A percentile compares a stretch with the other conserved stretches of the same genome.
phyloP scores from a whole-genome alignment of 1,284 basidiomycete species.

The Sanghuangporus baumii region DNA sequence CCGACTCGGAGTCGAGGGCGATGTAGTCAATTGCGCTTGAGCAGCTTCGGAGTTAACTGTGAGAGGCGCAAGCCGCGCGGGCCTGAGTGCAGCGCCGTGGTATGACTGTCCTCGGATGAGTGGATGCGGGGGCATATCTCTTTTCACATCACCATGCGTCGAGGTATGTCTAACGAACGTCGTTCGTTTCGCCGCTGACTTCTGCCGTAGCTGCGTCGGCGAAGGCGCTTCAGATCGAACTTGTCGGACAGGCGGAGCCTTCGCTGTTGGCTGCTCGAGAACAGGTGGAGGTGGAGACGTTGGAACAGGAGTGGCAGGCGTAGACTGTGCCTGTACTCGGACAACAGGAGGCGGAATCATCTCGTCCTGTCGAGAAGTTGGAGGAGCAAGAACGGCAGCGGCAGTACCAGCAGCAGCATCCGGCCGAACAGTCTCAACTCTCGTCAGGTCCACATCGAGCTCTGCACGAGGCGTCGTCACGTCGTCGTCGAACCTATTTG shows the following conservation, averaged over 20 bases:
- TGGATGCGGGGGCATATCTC: constrained; percentile 52
- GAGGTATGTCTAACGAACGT: constrained; percentile 11
- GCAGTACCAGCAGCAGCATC: constrained; percentile 10
- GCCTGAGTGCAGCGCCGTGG: constrained; percentile 36
- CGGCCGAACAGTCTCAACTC: constrained; percentile 28
- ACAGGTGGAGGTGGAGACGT: constrained; percentile 21
- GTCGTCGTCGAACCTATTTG: constrained; percentile 8
- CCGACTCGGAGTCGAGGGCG: constrained; percentile 28
- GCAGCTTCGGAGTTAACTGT: constrained; percentile 52
- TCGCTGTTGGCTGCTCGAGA: constrained; percentile 20
- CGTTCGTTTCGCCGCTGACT: constrained; percentile 8
- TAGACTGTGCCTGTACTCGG: constrained; percentile 22
- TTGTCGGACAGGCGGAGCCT: constrained; percentile 7
- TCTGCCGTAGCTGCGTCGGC: constrained; percentile 29
- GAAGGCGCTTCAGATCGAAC: constrained; percentile 40
- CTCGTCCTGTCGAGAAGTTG: constrained; percentile 21
- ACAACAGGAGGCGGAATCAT: constrained; percentile 22
- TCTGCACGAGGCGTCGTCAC: constrained; percentile 31
- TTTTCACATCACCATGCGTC: constrained; percentile 9
- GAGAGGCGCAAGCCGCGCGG: constrained; percentile 55
- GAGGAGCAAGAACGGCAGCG: background rate
- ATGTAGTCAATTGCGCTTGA: constrained; percentile 35
- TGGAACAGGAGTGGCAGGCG: constrained; percentile 21
- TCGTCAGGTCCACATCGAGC: constrained; percentile 28
- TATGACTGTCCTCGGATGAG: constrained; percentile 68